A percentile compares a stretch with the other conserved stretches of the same genome.
Evolutionary conservation across 257 asterid genomes (phyloP).

Genomic region (Solanum chiquidenum): DNA sequence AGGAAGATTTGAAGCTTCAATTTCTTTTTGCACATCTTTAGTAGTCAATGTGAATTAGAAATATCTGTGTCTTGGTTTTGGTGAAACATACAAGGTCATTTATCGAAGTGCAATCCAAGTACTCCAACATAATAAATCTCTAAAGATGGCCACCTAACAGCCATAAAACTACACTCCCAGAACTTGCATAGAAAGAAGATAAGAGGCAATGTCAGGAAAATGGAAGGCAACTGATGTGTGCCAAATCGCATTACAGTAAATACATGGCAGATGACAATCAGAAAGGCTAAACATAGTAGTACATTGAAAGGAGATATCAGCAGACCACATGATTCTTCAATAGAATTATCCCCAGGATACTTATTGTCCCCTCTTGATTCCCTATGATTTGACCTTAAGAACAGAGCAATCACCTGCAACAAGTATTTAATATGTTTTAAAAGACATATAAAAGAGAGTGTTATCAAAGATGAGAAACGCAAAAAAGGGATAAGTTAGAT

Average conservation of each 20-base stretch:
- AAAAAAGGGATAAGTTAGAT: background rate
- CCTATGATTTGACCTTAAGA: constrained; percentile 55
- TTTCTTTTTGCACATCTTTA: background rate
- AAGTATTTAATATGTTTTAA: constrained; percentile 9
- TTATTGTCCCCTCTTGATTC: constrained; percentile 23
- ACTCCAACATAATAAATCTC: background rate
- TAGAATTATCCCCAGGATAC: constrained; percentile 28
- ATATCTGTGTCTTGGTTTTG: background rate
- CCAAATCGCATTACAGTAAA: background rate
- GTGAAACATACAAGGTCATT: background rate
- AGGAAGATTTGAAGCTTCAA: background rate
- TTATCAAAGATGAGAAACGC: background rate
- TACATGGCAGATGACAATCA: background rate
- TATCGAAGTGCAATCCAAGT: background rate
- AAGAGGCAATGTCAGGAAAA: background rate
- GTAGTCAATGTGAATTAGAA: background rate
- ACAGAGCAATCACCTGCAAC: constrained; percentile 76
- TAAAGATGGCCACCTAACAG: background rate
- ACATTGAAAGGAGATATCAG: constrained; percentile 16
- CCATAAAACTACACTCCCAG: background rate
- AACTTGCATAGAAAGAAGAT: background rate
- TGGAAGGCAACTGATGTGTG: background rate
- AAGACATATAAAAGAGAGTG: background rate
- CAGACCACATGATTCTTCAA: constrained; percentile 52
- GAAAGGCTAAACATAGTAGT: background rate